Evolutionary conservation across 805 yeast species (phyloP).

Genomic region (Pichia nanzhaoensis): DNA sequence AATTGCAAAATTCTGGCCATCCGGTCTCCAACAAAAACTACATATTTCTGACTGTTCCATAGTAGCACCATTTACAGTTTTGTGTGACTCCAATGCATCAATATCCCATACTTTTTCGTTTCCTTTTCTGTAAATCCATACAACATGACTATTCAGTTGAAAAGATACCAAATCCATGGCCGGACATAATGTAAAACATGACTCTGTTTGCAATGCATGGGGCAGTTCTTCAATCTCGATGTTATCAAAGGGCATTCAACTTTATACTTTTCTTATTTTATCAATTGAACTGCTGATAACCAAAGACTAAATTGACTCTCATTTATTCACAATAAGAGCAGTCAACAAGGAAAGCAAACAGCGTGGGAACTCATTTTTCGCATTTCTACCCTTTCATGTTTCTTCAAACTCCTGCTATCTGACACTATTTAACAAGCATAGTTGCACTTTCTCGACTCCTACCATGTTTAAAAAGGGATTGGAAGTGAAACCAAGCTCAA

Average conservation of each 20-base stretch:
- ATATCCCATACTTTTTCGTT: slow-evolving; percentile 31
- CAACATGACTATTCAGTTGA: slow-evolving; percentile 22
- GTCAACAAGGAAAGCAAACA: no score
- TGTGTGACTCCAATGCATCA: slow-evolving; percentile 8
- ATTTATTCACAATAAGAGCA: no score
- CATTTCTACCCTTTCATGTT: background rate
- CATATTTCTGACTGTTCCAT: background rate
- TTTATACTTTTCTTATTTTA: background rate
- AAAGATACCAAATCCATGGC: slow-evolving; percentile 31
- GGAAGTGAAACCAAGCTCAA: slow-evolving; percentile 64
- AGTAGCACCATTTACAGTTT: background rate
- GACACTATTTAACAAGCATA: no score
- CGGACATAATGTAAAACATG: slow-evolving; percentile 27
- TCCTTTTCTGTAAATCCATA: slow-evolving; percentile 28
- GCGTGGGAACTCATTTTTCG: no score
- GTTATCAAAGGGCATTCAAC: background rate
- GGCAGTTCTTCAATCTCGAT: slow-evolving; percentile 3
- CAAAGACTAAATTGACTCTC: no score
- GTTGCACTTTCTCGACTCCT: no score
- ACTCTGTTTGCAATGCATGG: slow-evolving; percentile 3
- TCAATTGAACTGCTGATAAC: no score
- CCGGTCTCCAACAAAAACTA: slow-evolving; percentile 26
- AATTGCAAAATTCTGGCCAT: slow-evolving; percentile 28
- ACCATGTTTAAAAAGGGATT: slow-evolving; percentile 48
- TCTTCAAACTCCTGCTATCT: slow-evolving; percentile 1